Evolutionary conservation across 306 rosid species (phyloP).

Genomic region (Malus fusca): DNA sequence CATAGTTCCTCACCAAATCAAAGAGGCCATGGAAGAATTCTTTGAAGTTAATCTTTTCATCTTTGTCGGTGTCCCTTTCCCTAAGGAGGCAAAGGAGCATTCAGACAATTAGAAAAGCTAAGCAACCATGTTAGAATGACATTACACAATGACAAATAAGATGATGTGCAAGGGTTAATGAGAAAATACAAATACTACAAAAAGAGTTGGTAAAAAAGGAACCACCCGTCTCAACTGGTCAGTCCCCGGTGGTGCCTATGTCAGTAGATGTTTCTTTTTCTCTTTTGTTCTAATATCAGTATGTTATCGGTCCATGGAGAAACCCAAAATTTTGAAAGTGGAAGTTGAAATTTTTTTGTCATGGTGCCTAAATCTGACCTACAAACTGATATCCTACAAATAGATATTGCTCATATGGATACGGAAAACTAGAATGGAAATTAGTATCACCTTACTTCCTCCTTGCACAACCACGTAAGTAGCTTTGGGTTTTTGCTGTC

Average conservation of each 20-base stretch:
- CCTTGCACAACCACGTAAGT: conserved; percentile 80
- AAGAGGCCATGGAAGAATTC: conserved; percentile 97
- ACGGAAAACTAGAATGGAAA: neutral
- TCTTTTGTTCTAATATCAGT: neutral
- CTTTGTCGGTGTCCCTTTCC: conserved; percentile 86
- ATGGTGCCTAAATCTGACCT: neutral
- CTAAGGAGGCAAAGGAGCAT: conserved; percentile 30
- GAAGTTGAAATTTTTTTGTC: neutral
- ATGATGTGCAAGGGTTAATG: neutral
- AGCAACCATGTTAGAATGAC: neutral
- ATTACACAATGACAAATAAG: neutral
- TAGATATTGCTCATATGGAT: neutral
- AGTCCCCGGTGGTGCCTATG: neutral
- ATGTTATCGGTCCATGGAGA: neutral
- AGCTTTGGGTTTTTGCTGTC: conserved; percentile 79
- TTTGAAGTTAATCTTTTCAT: conserved; percentile 81
- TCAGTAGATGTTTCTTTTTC: neutral
- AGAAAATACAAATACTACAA: neutral
- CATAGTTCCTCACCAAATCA: conserved; percentile 91
- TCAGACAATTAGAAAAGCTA: conserved; percentile 20
- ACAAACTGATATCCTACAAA: neutral
- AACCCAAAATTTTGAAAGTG: neutral
- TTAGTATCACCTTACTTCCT: conserved; percentile 73
- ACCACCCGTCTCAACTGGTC: neutral
- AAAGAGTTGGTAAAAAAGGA: neutral